Evolutionary conservation across 331 rosid genomes (phyloP).

Genomic region (Ulmus americana): DNA sequence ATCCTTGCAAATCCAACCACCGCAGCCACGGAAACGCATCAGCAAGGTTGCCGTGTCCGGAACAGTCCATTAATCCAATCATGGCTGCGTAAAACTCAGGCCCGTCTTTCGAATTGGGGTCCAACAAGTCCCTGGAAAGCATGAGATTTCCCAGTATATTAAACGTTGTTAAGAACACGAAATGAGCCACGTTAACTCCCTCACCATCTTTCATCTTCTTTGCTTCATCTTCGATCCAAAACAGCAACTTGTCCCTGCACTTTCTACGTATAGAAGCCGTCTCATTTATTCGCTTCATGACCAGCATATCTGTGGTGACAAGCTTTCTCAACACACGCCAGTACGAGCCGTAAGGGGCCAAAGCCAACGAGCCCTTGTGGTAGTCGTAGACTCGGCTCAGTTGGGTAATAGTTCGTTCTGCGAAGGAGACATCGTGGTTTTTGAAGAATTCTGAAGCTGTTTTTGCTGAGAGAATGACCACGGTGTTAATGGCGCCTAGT

Average conservation of each 20-base stretch:
- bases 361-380: conserved; percentile 41
- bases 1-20: conserved; percentile 55
- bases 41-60: conserved; percentile 38
- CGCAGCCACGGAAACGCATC: conserved; percentile 53
- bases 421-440: conserved; percentile 46
- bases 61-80: conserved; percentile 46
- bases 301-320: conserved; percentile 47
- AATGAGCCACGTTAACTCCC: conserved; percentile 44
- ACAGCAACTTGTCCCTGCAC: conserved; percentile 40
- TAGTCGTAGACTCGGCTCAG: conserved; percentile 40
- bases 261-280: conserved; percentile 25
- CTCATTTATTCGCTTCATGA: conserved; percentile 39
- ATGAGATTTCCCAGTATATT: conserved; percentile 58
- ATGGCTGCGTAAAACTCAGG: conserved; percentile 45
- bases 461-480: conserved; percentile 45
- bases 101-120: conserved; percentile 40
- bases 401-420: conserved; percentile 42
- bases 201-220: background rate
- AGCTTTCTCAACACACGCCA: conserved; percentile 54
- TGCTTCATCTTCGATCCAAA: conserved; percentile 45
- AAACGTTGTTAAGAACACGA: conserved; percentile 48
- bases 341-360: conserved; percentile 46
- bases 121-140: conserved; percentile 48
- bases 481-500: conserved; percentile 49
- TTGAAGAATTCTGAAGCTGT: conserved; percentile 50